Percentiles rank a stretch among this genome's conserved stretches.
phyloP scores from a whole-genome alignment of 2,329 filamentous ascomycete species.

The Chaetothyriales sp. region DNA sequence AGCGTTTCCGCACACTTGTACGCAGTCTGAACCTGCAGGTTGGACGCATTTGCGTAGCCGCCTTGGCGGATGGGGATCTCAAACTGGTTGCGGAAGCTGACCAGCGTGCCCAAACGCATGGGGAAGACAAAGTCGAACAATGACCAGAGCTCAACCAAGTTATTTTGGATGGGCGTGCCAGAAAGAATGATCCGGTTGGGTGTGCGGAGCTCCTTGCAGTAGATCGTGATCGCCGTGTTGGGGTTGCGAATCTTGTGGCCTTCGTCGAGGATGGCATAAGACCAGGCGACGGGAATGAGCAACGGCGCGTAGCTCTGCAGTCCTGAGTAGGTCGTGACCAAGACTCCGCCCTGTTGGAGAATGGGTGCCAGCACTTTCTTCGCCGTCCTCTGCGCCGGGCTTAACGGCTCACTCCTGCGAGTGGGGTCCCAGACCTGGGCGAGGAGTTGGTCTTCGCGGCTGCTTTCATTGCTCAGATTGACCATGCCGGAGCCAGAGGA shows the following conservation, averaged over 20 bases:
- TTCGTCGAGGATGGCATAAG: slow-evolving; percentile 86
- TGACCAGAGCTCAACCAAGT: slow-evolving; percentile 87
- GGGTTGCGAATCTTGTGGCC: slow-evolving; percentile 97
- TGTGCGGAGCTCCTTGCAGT: slow-evolving; percentile 86
- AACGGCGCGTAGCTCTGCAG: slow-evolving; percentile 83
- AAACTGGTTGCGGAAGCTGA: slow-evolving; percentile 81
- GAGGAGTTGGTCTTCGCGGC: slow-evolving; percentile 50
- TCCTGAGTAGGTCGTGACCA: slow-evolving; percentile 91
- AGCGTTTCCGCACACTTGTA: slow-evolving; percentile 87
- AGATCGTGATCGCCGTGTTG: slow-evolving; percentile 84
- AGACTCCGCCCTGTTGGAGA: slow-evolving; percentile 70
- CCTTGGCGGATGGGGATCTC: slow-evolving; percentile 88
- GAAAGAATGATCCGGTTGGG: slow-evolving; percentile 85
- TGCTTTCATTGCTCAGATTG: slow-evolving; percentile 51
- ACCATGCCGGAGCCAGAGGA: slow-evolving; percentile 95
- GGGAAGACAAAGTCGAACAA: slow-evolving; percentile 96
- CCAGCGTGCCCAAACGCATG: slow-evolving; percentile 82
- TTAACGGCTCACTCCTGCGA: slow-evolving; percentile 26
- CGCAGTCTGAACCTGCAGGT: slow-evolving; percentile 85
- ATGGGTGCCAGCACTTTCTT: slow-evolving; percentile 72
- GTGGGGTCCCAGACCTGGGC: slow-evolving; percentile 40
- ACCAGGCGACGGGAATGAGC: slow-evolving; percentile 74
- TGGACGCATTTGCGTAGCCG: slow-evolving; percentile 89
- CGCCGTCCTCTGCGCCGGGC: slow-evolving; percentile 54
- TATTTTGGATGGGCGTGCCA: slow-evolving; percentile 96